These are phyloP conservation scores for Chloranthus sessilifolius DNA, from an alignment of 164 flowering plant species.

Conservation along the genomic window DNA sequence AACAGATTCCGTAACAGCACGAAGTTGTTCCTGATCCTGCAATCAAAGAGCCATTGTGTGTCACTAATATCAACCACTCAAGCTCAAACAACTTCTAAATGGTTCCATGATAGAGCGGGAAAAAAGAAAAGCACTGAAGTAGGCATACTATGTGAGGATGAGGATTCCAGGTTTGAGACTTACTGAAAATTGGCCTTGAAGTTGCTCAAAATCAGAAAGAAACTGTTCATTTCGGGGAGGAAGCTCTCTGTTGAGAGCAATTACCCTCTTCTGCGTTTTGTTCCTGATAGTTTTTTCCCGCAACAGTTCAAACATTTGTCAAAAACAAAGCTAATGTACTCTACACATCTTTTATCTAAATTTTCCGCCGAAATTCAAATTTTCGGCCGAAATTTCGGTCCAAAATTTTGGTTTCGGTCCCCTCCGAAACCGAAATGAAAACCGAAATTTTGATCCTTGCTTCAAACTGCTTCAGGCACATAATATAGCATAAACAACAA, in stretches of 20 bases:
- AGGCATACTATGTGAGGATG: neutral
- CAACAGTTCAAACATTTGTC: constrained; percentile 7
- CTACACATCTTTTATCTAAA: no score
- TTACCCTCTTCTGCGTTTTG: constrained; percentile 78
- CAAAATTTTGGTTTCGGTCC: no score
- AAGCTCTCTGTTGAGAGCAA: constrained; percentile 74
- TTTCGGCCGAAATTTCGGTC: no score
- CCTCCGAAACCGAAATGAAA: no score
- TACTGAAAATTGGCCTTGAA: constrained; percentile 69
- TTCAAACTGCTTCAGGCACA: no score
- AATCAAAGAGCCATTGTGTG: constrained; percentile 10
- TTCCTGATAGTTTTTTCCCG: constrained; percentile 46
- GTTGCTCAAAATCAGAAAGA: constrained; percentile 76
- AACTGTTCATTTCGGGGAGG: constrained; percentile 95
- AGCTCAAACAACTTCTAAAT: neutral
- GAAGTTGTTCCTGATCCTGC: constrained; percentile 91
- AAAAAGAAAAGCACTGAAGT: neutral
- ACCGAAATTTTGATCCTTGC: no score
- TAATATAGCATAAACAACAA: no score
- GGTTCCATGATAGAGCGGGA: neutral
- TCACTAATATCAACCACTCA: constrained; percentile 6
- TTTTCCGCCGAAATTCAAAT: no score
- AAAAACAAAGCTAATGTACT: neutral
- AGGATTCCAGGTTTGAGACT: constrained; percentile 16
- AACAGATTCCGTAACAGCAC: constrained; percentile 74